These are phyloP conservation scores for Metschnikowia corniflorae DNA, from an alignment of 805 yeast species.

Conservation along the genomic window DNA sequence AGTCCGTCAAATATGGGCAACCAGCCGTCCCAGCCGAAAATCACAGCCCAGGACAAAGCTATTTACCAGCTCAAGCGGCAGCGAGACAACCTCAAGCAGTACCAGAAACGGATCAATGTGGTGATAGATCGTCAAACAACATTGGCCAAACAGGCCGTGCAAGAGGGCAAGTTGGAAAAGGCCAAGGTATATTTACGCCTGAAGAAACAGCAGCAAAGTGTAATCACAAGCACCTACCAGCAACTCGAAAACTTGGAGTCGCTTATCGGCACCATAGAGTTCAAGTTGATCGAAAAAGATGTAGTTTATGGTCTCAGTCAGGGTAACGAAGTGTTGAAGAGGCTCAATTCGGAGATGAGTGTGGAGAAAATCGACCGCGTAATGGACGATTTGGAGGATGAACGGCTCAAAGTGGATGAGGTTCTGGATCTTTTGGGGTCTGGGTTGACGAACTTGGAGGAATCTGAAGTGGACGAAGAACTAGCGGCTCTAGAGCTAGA, in stretches of 20 bases:
- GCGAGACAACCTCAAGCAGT: slow-evolving; percentile 77
- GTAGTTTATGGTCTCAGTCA: slow-evolving; percentile 74
- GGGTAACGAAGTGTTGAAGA: slow-evolving; percentile 74
- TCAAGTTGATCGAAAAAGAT: slow-evolving; percentile 83
- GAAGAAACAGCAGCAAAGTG: slow-evolving; percentile 75
- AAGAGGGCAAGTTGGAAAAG: slow-evolving; percentile 49
- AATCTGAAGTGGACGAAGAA: slow-evolving; percentile 66
- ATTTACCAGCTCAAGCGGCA: slow-evolving; percentile 83
- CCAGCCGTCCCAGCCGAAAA: slow-evolving; percentile 49
- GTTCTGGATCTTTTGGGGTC: slow-evolving; percentile 51
- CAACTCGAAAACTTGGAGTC: slow-evolving; percentile 80
- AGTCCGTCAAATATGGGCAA: too few species aligned
- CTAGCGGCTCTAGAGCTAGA: slow-evolving; percentile 49
- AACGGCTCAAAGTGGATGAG: slow-evolving; percentile 73
- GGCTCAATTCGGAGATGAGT: slow-evolving; percentile 74
- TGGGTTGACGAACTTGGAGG: slow-evolving; percentile 43
- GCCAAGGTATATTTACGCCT: slow-evolving; percentile 71
- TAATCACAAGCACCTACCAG: slow-evolving; percentile 65
- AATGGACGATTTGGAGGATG: slow-evolving; percentile 82
- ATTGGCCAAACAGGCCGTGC: slow-evolving; percentile 55
- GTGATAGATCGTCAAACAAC: slow-evolving; percentile 60
- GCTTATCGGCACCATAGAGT: slow-evolving; percentile 77
- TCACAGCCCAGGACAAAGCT: slow-evolving; percentile 83
- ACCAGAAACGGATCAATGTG: slow-evolving; percentile 54
- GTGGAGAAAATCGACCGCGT: slow-evolving; percentile 75